phyloP scores from a whole-genome alignment of 148 eudicot genomes.

The Limonium bicolor region DNA sequence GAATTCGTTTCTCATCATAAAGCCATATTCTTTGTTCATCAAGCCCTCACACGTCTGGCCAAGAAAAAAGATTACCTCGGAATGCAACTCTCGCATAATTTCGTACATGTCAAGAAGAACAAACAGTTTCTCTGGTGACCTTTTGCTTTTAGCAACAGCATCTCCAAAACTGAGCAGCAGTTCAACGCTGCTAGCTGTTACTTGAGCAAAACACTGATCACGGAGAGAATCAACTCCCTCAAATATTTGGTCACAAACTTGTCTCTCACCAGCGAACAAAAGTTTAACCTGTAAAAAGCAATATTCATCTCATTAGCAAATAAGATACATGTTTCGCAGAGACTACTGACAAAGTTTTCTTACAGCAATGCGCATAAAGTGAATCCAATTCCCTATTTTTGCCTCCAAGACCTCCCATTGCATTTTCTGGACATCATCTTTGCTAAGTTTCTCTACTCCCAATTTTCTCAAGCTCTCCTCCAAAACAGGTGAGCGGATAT shows the following conservation, averaged over 20 bases:
- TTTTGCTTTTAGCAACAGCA: slow-evolving; percentile 96
- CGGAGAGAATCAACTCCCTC: slow-evolving; percentile 74
- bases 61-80: slow-evolving; percentile 40
- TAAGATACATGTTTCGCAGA: not conserved
- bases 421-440: slow-evolving; percentile 98
- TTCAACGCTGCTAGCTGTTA: slow-evolving; percentile 78
- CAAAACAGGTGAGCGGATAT: slow-evolving; percentile 78
- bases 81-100: slow-evolving; percentile 93
- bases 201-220: slow-evolving; percentile 93
- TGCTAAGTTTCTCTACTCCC: slow-evolving; percentile 94
- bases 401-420: slow-evolving; percentile 99
- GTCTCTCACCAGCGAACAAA: slow-evolving; percentile 92
- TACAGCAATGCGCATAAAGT: slow-evolving; percentile 98
- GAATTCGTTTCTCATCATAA: too few species aligned
- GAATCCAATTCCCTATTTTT: slow-evolving; percentile 98
- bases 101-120: slow-evolving; percentile 99
- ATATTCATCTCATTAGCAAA: not conserved
- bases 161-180: slow-evolving; percentile 95
- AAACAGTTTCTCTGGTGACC: slow-evolving; percentile 96
- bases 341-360: slow-evolving; percentile 11
- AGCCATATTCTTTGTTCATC: too few species aligned
- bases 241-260: slow-evolving; percentile 88
- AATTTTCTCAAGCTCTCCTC: slow-evolving; percentile 87
- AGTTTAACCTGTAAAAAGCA: slow-evolving; percentile 61
- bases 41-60: too few species aligned